Percentiles rank a stretch among this genome's conserved stretches.
These are phyloP conservation scores for Dunaliella salina DNA, from an alignment of 163 green algal genomes.

Conservation along the genomic window DNA sequence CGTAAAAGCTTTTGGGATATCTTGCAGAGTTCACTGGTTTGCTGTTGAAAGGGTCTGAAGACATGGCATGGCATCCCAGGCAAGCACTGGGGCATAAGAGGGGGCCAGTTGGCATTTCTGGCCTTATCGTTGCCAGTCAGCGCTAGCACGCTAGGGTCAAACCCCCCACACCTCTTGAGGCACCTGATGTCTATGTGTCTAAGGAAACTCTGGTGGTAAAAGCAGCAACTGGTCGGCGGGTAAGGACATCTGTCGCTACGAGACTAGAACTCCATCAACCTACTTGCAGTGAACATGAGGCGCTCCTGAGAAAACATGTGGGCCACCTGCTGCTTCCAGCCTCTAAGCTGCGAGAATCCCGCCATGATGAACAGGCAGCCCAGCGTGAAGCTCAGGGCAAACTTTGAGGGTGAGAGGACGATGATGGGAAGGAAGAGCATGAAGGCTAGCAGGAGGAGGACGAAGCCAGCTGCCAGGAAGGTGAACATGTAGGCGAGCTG, in stretches of 20 bases:
- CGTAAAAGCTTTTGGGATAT: no score
- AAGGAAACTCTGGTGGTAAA: background rate
- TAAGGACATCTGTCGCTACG: background rate
- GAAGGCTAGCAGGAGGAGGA: slow-evolving; percentile 87
- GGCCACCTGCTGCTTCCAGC: slow-evolving; percentile 68
- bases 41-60: no score
- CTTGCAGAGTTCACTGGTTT: no score
- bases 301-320: slow-evolving; percentile 77
- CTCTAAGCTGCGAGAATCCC: slow-evolving; percentile 73
- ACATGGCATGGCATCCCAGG: no score
- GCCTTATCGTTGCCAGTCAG: no score
- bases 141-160: no score
- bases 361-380: slow-evolving; percentile 75
- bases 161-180: no score
- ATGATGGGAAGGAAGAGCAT: slow-evolving; percentile 88
- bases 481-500: slow-evolving; percentile 65
- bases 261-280: background rate
- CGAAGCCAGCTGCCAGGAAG: slow-evolving; percentile 61
- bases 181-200: background rate
- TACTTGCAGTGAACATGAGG: slow-evolving; percentile 72
- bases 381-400: slow-evolving; percentile 87
- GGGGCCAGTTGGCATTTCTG: no score
- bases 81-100: no score
- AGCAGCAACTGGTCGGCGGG: background rate
- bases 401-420: slow-evolving; percentile 88